Conservation (phyloP, 345 rosid species). For the Syzygium aromaticum region DNA sequence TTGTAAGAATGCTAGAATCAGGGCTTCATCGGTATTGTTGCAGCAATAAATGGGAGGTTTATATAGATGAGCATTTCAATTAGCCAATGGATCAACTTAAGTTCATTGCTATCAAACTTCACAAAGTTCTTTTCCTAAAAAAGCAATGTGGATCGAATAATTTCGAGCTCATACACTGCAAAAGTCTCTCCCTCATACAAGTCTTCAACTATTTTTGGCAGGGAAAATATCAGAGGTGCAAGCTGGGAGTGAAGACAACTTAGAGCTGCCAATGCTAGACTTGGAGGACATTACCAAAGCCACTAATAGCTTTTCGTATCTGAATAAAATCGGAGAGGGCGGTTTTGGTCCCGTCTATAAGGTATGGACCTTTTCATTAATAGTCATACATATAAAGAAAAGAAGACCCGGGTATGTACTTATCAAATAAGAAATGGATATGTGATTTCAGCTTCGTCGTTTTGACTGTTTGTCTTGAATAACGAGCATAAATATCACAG, state of each 20-base stretch:
- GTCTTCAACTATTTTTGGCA: background rate
- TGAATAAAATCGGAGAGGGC: slow-evolving; percentile 26
- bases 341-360: slow-evolving; percentile 41
- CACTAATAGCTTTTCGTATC: slow-evolving; percentile 12
- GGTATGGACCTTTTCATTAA: slow-evolving; percentile 6
- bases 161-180: background rate
- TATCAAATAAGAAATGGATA: background rate
- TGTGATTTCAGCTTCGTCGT: background rate
- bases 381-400: background rate
- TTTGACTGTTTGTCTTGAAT: background rate
- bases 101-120: background rate
- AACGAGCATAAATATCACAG: background rate
- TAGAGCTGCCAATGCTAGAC: background rate
- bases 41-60: background rate
- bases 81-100: background rate
- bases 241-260: background rate
- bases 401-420: background rate
- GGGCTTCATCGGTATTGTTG: background rate
- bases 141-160: background rate
- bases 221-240: background rate
- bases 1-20: background rate
- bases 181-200: background rate
- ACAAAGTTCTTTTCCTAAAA: background rate
- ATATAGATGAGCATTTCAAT: background rate
- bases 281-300: slow-evolving; percentile 1